Conservation (phyloP, 441 rosid species). For the Brassica balearica region DNA sequence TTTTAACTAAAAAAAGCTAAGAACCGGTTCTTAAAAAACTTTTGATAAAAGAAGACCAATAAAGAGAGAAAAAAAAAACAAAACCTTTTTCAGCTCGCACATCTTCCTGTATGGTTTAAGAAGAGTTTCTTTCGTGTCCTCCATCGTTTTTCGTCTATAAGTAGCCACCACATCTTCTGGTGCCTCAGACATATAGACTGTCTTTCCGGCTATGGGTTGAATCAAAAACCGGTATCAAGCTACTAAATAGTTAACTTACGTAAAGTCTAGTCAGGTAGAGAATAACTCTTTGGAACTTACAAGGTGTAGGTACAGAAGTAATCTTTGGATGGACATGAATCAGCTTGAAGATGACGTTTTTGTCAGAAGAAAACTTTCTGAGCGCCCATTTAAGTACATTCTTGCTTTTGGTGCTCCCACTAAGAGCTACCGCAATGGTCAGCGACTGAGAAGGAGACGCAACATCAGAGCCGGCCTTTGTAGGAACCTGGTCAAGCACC, state of each 20-base stretch:
- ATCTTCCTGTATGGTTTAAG: constrained; percentile 64
- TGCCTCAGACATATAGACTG: no score
- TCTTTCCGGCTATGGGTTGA: no score
- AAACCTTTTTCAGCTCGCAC: constrained; percentile 71
- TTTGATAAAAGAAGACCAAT: constrained; percentile 7
- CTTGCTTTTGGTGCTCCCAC: constrained; percentile 68
- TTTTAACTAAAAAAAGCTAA: no score
- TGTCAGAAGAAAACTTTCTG: constrained; percentile 68
- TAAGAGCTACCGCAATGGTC: constrained; percentile 66
- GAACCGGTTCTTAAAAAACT: no score
- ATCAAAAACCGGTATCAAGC: no score
- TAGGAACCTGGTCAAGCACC: neutral
- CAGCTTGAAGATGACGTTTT: constrained; percentile 55
- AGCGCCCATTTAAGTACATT: constrained; percentile 75
- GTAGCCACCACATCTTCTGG: no score
- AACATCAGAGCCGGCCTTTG: constrained; percentile 14
- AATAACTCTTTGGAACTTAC: no score
- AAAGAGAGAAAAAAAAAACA: constrained; percentile 18
- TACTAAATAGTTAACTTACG: no score
- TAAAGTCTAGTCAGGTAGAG: no score
- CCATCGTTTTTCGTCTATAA: constrained; percentile 64
- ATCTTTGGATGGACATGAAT: no score
- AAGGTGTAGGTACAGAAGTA: no score
- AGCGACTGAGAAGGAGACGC: constrained; percentile 48
- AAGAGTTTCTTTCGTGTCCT: constrained; percentile 62